A percentile compares a stretch with the other conserved stretches of the same genome.
Evolutionary conservation across 2,329 filamentous ascomycete species (phyloP).

Genomic region (Alternaria rosae): DNA sequence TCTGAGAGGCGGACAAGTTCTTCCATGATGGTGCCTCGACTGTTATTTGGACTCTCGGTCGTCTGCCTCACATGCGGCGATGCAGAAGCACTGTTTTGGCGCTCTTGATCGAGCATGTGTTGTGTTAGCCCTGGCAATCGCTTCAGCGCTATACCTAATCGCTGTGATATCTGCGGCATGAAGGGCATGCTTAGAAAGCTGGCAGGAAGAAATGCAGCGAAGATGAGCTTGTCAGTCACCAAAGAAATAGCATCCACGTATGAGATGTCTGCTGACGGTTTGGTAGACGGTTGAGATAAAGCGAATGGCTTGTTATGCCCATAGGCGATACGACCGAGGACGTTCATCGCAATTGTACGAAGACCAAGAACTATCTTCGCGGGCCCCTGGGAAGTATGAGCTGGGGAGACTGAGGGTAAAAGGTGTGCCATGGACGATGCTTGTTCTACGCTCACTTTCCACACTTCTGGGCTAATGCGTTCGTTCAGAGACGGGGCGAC

Average conservation of each 20-base stretch:
- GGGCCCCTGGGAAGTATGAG: not conserved
- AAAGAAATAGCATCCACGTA: slow-evolving; percentile 2
- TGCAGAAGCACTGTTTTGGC: not conserved
- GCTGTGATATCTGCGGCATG: slow-evolving; percentile 4
- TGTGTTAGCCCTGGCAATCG: not conserved
- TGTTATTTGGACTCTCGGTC: not conserved
- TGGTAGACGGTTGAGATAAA: not conserved
- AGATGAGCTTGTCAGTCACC: not conserved
- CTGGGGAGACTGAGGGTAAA: not conserved
- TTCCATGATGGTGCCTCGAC: not conserved
- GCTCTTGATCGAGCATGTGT: not conserved
- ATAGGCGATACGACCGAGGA: slow-evolving; percentile 8
- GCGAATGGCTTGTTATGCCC: slow-evolving; percentile 4
- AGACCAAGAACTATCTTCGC: slow-evolving; percentile 5
- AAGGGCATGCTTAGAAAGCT: slow-evolving; percentile 1
- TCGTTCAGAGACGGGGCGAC: slow-evolving; percentile 19
- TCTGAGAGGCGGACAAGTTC: slow-evolving; percentile 4
- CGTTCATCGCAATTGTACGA: slow-evolving; percentile 8
- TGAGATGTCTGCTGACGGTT: not conserved
- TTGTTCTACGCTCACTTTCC: slow-evolving; percentile 13
- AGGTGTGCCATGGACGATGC: slow-evolving; percentile 6
- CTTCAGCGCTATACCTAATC: not conserved
- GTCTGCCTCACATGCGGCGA: not conserved
- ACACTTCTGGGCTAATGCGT: slow-evolving; percentile 17
- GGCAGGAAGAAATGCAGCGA: slow-evolving; percentile 7